Percentiles rank a stretch among this genome's conserved stretches.
These are phyloP conservation scores for Apiospora marii DNA, from an alignment of 2,329 filamentous ascomycete species.

Conservation along the genomic window DNA sequence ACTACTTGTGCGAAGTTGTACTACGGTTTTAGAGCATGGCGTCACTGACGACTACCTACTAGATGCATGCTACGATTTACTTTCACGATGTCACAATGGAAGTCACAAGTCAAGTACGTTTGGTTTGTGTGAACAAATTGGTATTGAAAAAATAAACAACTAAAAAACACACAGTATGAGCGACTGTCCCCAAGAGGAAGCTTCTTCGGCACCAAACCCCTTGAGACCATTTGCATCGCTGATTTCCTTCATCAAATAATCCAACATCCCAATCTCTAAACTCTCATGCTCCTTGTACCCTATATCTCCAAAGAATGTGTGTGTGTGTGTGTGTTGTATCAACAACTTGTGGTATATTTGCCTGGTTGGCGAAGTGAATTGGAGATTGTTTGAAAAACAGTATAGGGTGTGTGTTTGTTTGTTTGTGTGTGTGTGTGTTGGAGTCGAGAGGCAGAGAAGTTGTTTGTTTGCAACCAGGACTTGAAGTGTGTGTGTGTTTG, in stretches of 20 bases:
- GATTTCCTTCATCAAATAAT: not conserved
- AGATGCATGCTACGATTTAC: not conserved
- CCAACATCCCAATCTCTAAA: not conserved
- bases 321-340: not conserved
- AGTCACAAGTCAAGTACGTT: not conserved
- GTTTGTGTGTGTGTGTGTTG: no score
- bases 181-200: slow-evolving; percentile 9
- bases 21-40: no score
- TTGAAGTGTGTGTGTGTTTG: not conserved
- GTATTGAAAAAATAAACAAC: not conserved
- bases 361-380: not conserved
- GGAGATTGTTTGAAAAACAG: not conserved
- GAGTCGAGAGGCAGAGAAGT: not conserved
- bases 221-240: slow-evolving; percentile 4
- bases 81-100: not conserved
- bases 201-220: slow-evolving; percentile 15
- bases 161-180: not conserved
- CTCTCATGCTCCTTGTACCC: not conserved
- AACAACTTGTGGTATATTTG: not conserved
- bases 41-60: not conserved
- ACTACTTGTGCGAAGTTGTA: no score
- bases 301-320: not conserved
- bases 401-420: no score
- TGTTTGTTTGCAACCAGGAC: no score
- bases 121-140: not conserved